Percentiles rank a stretch among this genome's conserved stretches.
Evolutionary conservation across 352 stramenopile genomes (phyloP).

Genomic region (Globisporangium paddicum): DNA sequence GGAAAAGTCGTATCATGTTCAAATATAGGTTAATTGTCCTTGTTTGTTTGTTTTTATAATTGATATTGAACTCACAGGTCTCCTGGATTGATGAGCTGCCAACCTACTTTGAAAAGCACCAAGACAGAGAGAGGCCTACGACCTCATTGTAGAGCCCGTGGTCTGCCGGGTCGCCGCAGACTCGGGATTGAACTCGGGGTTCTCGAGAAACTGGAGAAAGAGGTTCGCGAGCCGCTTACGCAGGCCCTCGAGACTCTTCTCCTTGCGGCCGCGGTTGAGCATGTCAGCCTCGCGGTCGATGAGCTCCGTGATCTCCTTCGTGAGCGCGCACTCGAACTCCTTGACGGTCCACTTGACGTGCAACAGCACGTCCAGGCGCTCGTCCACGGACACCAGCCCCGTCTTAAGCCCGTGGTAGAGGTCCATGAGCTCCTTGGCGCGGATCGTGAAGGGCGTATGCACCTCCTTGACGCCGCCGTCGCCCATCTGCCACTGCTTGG

Average conservation of each 20-base stretch:
- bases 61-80: no score
- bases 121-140: no score
- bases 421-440: conserved; percentile 87
- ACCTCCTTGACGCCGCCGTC: conserved; percentile 87
- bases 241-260: conserved; percentile 79
- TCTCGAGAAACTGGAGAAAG: conserved; percentile 93
- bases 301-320: conserved; percentile 88
- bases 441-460: conserved; percentile 85
- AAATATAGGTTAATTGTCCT: no score
- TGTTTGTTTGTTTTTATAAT: neutral
- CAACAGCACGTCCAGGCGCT: conserved; percentile 88
- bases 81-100: no score
- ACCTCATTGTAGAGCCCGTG: conserved; percentile 1
- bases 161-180: conserved; percentile 50
- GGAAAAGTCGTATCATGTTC: conserved; percentile 3
- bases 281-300: conserved; percentile 93
- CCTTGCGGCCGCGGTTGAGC: conserved; percentile 78
- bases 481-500: conserved; percentile 92
- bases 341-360: conserved; percentile 93
- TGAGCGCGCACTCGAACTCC: conserved; percentile 90
- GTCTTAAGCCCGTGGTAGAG: conserved; percentile 78
- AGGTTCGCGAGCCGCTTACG: conserved; percentile 83
- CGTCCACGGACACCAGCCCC: conserved; percentile 59
- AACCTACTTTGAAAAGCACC: no score
- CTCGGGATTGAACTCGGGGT: conserved; percentile 91